Evolutionary conservation across 2,329 filamentous ascomycete genomes (phyloP).

Genomic region (Cytospora mali): DNA sequence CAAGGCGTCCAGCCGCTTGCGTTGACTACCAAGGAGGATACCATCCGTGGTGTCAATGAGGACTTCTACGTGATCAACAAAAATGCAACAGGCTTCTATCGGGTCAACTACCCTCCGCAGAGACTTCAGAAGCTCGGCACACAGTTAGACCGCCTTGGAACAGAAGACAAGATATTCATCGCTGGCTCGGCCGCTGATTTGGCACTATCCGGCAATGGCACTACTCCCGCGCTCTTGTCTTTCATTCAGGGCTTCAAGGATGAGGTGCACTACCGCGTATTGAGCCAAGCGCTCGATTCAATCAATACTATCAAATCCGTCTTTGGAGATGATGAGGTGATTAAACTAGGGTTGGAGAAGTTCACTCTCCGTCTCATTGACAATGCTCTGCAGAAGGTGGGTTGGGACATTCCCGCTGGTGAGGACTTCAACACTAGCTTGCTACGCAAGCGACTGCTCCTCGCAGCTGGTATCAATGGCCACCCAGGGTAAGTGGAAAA

Average conservation of each 20-base stretch:
- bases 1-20: constrained; percentile 65
- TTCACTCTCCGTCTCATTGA: constrained; percentile 79
- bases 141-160: constrained; percentile 73
- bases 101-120: constrained; percentile 88
- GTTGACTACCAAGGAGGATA: constrained; percentile 76
- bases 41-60: constrained; percentile 71
- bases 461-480: constrained; percentile 72
- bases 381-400: constrained; percentile 74
- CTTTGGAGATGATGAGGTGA: constrained; percentile 74
- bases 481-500: constrained; percentile 66
- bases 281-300: constrained; percentile 81
- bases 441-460: constrained; percentile 79
- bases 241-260: constrained; percentile 82
- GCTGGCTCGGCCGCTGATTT: constrained; percentile 88
- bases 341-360: constrained; percentile 73
- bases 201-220: constrained; percentile 83
- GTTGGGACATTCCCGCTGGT: constrained; percentile 77
- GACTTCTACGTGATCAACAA: constrained; percentile 94
- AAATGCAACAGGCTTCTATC: constrained; percentile 84
- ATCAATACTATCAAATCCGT: constrained; percentile 79
- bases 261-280: constrained; percentile 86
- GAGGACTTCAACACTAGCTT: constrained; percentile 84
- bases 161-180: constrained; percentile 90
- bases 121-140: constrained; percentile 79
- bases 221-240: constrained; percentile 77